phyloP scores from a whole-genome alignment of 2,329 filamentous ascomycete species.

The Monosporascus sp. region DNA sequence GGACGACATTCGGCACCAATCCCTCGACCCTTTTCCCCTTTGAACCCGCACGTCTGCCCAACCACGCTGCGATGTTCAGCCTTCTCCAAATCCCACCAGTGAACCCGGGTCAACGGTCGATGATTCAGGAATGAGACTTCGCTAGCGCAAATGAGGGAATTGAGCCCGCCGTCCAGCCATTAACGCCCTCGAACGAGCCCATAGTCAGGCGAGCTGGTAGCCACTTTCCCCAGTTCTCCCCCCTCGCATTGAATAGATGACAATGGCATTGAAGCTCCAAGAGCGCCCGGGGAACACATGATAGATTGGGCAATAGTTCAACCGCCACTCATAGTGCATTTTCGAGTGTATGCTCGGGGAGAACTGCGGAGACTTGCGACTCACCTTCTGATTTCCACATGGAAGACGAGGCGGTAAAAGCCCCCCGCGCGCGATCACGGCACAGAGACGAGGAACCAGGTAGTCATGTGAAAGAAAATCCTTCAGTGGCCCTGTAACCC shows the following conservation, averaged over 20 bases:
- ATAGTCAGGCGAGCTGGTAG: slow-evolving; percentile 8
- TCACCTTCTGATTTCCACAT: not conserved
- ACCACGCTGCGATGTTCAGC: slow-evolving; percentile 21
- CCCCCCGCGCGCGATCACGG: not conserved
- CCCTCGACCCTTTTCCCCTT: slow-evolving; percentile 18
- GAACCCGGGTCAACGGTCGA: slow-evolving; percentile 1
- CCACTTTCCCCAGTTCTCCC: slow-evolving; percentile 10
- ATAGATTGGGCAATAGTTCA: not conserved
- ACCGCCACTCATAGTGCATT: not conserved
- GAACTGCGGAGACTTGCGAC: not conserved
- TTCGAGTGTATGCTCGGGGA: not conserved
- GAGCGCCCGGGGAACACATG: not conserved
- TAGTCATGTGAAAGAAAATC: not conserved
- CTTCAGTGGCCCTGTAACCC: slow-evolving; percentile 1
- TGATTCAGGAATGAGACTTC: slow-evolving; percentile 8
- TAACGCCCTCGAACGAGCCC: slow-evolving; percentile 2
- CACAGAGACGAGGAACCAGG: not conserved
- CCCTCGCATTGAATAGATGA: slow-evolving; percentile 1
- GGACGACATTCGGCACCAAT: slow-evolving; percentile 25
- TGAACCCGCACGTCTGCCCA: slow-evolving; percentile 21
- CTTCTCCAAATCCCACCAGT: slow-evolving; percentile 8
- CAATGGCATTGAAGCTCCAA: not conserved
- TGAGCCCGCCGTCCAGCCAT: slow-evolving; percentile 10
- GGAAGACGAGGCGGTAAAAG: not conserved
- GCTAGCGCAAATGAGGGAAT: not conserved